A percentile compares a stretch with the other conserved stretches of the same genome.
phyloP scores from a whole-genome alignment of 225 moss, liverwort and hornwort genomes.

The Pseudisothecium myosuroides region DNA sequence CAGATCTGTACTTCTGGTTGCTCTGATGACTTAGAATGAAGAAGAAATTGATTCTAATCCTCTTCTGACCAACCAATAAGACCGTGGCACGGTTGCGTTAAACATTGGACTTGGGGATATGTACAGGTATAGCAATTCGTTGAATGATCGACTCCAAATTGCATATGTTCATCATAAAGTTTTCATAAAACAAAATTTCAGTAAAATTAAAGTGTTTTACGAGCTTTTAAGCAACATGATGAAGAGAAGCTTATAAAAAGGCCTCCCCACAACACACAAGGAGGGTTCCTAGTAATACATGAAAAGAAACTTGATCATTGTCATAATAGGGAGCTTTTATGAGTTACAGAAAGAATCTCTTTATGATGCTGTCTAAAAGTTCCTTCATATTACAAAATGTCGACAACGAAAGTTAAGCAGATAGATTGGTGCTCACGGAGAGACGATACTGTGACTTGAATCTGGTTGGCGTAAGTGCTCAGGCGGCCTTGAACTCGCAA shows the following conservation, averaged over 20 bases:
- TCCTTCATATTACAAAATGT: neutral
- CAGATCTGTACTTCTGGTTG: neutral
- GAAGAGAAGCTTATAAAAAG: neutral
- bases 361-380: neutral
- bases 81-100: neutral
- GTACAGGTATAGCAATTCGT: neutral
- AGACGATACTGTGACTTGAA: slow-evolving; percentile 61
- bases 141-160: neutral
- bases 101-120: neutral
- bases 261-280: neutral
- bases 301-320: neutral
- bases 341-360: neutral
- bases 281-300: neutral
- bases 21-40: neutral
- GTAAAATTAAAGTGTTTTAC: neutral
- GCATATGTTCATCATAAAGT: neutral
- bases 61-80: neutral
- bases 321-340: neutral
- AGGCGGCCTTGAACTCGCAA: slow-evolving; percentile 67
- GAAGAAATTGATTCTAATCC: neutral
- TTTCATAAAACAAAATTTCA: neutral
- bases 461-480: slow-evolving; percentile 41
- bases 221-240: neutral
- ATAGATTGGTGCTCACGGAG: slow-evolving; percentile 28
- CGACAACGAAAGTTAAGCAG: neutral